Evolutionary conservation across 1,284 basidiomycete species (phyloP).

Genomic region (Naganishia cerealis): DNA sequence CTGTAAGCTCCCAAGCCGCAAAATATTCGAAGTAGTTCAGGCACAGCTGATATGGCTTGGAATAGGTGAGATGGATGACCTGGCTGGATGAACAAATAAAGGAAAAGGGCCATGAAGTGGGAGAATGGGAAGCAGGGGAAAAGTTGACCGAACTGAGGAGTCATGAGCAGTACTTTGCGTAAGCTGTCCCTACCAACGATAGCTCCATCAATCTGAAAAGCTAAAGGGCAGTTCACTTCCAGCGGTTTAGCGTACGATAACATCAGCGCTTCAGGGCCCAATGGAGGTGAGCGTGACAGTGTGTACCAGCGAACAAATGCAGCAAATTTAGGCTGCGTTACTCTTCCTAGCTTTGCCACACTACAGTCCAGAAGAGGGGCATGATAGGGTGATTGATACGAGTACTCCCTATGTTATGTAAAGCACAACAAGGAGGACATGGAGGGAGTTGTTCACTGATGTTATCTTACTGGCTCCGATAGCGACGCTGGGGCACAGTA

Average conservation of each 20-base stretch:
- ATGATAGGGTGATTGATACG: constrained; percentile 70
- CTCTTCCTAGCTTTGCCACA: constrained; percentile 72
- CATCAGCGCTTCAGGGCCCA: constrained; percentile 85
- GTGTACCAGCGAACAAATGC: background rate
- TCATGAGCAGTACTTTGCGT: constrained; percentile 71
- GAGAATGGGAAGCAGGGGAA: constrained; percentile 87
- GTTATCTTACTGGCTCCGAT: constrained; percentile 15
- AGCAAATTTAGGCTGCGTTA: background rate
- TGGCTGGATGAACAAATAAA: constrained; percentile 83
- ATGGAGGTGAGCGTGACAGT: constrained; percentile 58
- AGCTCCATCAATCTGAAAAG: background rate
- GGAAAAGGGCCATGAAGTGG: constrained; percentile 71
- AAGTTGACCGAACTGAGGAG: constrained; percentile 76
- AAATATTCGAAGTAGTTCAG: background rate
- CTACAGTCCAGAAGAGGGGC: constrained; percentile 76
- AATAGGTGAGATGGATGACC: constrained; percentile 69
- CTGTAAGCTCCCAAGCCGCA: constrained; percentile 58
- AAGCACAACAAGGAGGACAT: constrained; percentile 43
- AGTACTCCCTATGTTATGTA: constrained; percentile 86
- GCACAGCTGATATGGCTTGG: background rate
- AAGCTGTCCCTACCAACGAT: constrained; percentile 25
- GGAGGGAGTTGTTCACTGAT: constrained; percentile 1
- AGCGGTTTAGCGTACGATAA: constrained; percentile 85
- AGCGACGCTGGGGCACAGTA: constrained; percentile 90
- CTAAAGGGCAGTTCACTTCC: background rate